Evolutionary conservation across 306 rosid species (phyloP).

Genomic region (Sindora glabra): DNA sequence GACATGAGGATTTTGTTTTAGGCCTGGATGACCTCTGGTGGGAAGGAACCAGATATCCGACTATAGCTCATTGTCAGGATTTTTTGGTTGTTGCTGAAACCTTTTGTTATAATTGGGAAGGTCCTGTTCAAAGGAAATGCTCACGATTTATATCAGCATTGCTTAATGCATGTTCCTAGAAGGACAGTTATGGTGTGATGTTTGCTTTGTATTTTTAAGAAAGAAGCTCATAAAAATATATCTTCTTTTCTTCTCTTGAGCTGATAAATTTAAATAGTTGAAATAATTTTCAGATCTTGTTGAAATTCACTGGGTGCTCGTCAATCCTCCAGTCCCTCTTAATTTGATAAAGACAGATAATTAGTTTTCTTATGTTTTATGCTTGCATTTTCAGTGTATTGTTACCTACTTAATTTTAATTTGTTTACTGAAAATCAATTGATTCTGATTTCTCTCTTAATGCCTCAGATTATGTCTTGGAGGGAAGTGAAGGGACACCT

Average conservation of each 20-base stretch:
- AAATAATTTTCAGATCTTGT: neutral
- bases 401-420: constrained; percentile 6
- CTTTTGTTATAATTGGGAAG: too few species aligned
- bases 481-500: constrained; percentile 98
- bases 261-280: too few species aligned
- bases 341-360: neutral
- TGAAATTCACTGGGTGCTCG: neutral
- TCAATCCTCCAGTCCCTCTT: neutral
- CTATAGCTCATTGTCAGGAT: too few species aligned
- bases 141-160: neutral
- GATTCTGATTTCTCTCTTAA: constrained; percentile 15
- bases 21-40: too few species aligned
- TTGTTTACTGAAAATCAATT: constrained; percentile 3
- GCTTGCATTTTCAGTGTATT: neutral
- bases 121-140: neutral
- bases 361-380: neutral
- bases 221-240: too few species aligned
- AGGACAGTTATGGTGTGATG: too few species aligned
- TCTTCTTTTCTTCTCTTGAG: too few species aligned
- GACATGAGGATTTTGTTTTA: too few species aligned
- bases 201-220: too few species aligned
- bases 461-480: constrained; percentile 81
- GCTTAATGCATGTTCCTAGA: neutral
- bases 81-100: too few species aligned
- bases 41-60: too few species aligned